Evolutionary conservation across 163 green algal genomes (phyloP).

Genomic region (Chlorella variabilis): DNA sequence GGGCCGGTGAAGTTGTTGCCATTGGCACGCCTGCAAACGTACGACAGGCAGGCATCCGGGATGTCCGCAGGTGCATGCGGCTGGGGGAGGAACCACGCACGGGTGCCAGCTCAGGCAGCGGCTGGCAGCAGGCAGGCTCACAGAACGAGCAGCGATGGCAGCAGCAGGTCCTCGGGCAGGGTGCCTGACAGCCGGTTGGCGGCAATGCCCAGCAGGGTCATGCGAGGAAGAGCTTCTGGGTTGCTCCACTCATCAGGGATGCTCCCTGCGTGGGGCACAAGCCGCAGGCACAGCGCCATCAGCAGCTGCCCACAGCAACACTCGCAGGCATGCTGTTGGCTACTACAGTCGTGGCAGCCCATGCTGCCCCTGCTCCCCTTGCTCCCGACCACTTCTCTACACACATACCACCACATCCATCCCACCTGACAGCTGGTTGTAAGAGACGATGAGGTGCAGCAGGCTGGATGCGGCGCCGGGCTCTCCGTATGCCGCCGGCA

Average conservation of each 20-base stretch:
- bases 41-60: too few species aligned
- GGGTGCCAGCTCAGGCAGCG: too few species aligned
- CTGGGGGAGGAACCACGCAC: too few species aligned
- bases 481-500: conserved; percentile 13
- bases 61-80: too few species aligned
- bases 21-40: background rate
- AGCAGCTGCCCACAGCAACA: background rate
- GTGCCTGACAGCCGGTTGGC: background rate
- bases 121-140: background rate
- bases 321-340: background rate
- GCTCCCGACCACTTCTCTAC: too few species aligned
- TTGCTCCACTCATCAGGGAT: background rate
- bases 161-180: background rate
- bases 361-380: too few species aligned
- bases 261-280: background rate
- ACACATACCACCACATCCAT: too few species aligned
- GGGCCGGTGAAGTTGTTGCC: conserved; percentile 18
- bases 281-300: background rate
- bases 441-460: conserved; percentile 8
- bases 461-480: conserved; percentile 7
- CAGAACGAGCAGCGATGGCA: conserved; percentile 16
- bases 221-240: background rate
- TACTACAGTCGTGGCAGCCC: too few species aligned
- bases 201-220: conserved; percentile 5
- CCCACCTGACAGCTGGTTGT: conserved; percentile 36